phyloP scores from a whole-genome alignment of 2,329 filamentous ascomycete genomes.

The Drechmeria coniospora region DNA sequence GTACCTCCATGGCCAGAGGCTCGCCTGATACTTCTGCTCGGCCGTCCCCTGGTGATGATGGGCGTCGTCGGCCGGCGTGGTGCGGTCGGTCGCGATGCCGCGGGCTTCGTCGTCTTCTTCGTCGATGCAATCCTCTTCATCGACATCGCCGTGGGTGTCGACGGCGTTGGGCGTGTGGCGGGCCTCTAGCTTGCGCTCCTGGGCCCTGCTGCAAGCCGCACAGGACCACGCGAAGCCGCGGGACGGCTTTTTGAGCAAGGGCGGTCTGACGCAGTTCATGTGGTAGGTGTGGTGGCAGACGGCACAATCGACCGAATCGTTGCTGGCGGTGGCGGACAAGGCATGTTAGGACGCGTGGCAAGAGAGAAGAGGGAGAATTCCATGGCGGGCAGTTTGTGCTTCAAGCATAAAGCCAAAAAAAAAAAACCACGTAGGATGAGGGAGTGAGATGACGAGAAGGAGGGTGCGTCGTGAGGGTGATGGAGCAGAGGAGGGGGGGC shows the following conservation, averaged over 20 bases:
- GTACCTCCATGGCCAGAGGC: constrained; percentile 92
- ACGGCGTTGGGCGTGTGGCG: constrained; percentile 66
- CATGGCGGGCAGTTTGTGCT: no score
- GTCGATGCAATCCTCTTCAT: constrained; percentile 46
- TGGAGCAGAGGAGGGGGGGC: no score
- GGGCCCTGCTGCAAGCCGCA: constrained; percentile 87
- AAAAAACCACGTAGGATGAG: not conserved
- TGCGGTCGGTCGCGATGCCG: constrained; percentile 40
- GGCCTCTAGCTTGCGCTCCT: constrained; percentile 82
- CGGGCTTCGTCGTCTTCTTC: constrained; percentile 59
- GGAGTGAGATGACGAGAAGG: no score
- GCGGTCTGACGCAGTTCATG: constrained; percentile 93
- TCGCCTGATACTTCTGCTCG: constrained; percentile 83
- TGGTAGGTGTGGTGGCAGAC: constrained; percentile 93
- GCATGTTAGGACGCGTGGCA: constrained; percentile 6
- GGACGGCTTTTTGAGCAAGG: constrained; percentile 86
- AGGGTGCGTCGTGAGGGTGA: no score
- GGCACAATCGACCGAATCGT: constrained; percentile 92
- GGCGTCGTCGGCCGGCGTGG: constrained; percentile 47
- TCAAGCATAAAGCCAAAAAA: no score
- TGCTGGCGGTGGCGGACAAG: constrained; percentile 30
- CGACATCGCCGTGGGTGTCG: constrained; percentile 50
- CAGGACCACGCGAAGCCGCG: constrained; percentile 98
- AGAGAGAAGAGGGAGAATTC: no score
- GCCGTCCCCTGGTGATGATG: constrained; percentile 49